A percentile compares a stretch with the other conserved stretches of the same genome.
phyloP scores from a whole-genome alignment of 1,139 yeast genomes.

The Schwanniomyces etchellsii region DNA sequence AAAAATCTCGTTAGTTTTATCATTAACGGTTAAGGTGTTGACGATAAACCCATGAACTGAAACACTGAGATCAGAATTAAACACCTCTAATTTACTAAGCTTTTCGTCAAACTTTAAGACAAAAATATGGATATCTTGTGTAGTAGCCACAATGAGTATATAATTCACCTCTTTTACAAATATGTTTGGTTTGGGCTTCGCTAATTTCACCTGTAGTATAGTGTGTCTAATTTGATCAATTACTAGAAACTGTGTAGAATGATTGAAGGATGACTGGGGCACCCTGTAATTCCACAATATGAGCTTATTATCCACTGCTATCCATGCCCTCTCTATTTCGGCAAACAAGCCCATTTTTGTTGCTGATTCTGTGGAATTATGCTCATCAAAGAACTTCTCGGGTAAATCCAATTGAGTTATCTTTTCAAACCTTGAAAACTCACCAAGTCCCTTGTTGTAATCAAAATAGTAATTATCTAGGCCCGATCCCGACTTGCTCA shows the following conservation, averaged over 20 bases:
- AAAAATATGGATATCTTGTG: constrained; percentile 69
- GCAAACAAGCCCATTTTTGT: constrained; percentile 83
- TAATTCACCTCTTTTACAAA: constrained; percentile 75
- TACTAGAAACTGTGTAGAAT: constrained; percentile 62
- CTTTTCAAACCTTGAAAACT: constrained; percentile 74
- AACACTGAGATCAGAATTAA: constrained; percentile 78
- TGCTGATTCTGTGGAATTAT: constrained; percentile 59
- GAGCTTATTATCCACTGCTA: constrained; percentile 75
- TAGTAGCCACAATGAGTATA: constrained; percentile 72
- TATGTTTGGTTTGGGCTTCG: constrained; percentile 72
- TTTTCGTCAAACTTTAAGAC: constrained; percentile 58
- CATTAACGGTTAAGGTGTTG: constrained; percentile 54
- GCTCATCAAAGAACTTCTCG: constrained; percentile 74
- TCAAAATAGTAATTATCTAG: constrained; percentile 43
- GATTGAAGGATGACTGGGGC: constrained; percentile 44
- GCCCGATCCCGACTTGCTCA: constrained; percentile 33
- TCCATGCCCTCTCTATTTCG: constrained; percentile 82
- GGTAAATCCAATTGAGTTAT: constrained; percentile 69
- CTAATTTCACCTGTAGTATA: constrained; percentile 69
- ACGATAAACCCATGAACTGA: constrained; percentile 76
- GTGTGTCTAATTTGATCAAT: constrained; percentile 81
- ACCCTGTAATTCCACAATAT: constrained; percentile 77
- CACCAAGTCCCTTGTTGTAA: constrained; percentile 36
- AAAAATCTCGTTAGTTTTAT: constrained; percentile 70
- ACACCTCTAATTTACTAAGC: constrained; percentile 58